phyloP scores from a whole-genome alignment of 257 asterid species.

The Nicotiana tabacum region DNA sequence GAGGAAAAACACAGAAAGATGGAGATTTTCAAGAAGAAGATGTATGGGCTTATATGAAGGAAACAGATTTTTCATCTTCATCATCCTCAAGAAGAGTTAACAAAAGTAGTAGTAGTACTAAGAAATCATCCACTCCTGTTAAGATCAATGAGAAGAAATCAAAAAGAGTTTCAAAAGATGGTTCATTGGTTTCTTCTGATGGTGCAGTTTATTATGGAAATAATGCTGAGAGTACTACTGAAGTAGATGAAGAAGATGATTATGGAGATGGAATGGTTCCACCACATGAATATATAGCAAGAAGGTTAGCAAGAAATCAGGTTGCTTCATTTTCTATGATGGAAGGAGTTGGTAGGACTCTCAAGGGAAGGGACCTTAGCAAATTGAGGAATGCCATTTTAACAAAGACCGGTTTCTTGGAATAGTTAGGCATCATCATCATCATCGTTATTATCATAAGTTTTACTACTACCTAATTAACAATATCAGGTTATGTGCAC shows the following conservation, averaged over 20 bases:
- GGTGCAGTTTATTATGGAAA: too few relatives aligned
- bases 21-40: constrained; percentile 46
- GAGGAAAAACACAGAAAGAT: constrained; percentile 11
- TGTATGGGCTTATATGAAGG: constrained; percentile 31
- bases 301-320: constrained; percentile 34
- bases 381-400: constrained; percentile 52
- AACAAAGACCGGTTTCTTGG: constrained; percentile 62
- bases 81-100: not conserved
- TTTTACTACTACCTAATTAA: not conserved
- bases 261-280: constrained; percentile 36
- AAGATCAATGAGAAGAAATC: constrained; percentile 16
- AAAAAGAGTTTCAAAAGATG: constrained; percentile 10
- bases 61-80: constrained; percentile 1
- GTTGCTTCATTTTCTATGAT: constrained; percentile 59
- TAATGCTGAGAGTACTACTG: not conserved
- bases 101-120: not conserved
- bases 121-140: constrained; percentile 14
- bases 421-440: constrained; percentile 6
- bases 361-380: constrained; percentile 68
- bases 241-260: constrained; percentile 3
- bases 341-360: constrained; percentile 71
- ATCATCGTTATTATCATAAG: not conserved
- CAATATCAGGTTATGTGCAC: not conserved
- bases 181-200: not conserved
- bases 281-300: constrained; percentile 53